Evolutionary conservation across 371 early-diverging fungal species (phyloP).

Genomic region (Rhizopus microsporus): DNA sequence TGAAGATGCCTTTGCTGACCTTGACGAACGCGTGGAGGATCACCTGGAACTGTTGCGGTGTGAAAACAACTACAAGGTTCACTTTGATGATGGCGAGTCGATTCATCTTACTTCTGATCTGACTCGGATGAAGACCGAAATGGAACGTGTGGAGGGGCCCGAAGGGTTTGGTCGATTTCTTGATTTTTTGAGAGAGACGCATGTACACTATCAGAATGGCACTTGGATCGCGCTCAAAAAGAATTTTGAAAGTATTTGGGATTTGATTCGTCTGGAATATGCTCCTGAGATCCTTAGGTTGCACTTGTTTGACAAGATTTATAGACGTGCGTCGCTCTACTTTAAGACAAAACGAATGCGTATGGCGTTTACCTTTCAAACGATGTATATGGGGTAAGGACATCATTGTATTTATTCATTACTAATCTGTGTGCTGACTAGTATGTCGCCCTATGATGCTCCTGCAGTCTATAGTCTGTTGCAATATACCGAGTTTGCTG

Average conservation of each 20-base stretch:
- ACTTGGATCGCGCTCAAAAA: slow-evolving; percentile 49
- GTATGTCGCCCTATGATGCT: slow-evolving; percentile 70
- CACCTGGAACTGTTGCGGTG: slow-evolving; percentile 57
- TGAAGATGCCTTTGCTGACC: slow-evolving; percentile 56
- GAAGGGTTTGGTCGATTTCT: slow-evolving; percentile 48
- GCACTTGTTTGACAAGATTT: slow-evolving; percentile 55
- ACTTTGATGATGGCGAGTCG: slow-evolving; percentile 57
- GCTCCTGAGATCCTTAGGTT: slow-evolving; percentile 47
- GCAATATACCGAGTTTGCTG: slow-evolving; percentile 65
- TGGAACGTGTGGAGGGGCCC: slow-evolving; percentile 57
- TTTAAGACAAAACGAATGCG: slow-evolving; percentile 62
- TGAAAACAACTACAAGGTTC: slow-evolving; percentile 64
- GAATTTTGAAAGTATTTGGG: slow-evolving; percentile 56
- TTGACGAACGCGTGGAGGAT: slow-evolving; percentile 54
- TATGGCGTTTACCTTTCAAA: slow-evolving; percentile 71
- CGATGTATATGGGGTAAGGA: slow-evolving; percentile 59
- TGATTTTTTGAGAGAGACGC: slow-evolving; percentile 52
- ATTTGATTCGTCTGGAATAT: slow-evolving; percentile 46
- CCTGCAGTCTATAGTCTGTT: slow-evolving; percentile 65
- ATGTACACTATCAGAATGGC: slow-evolving; percentile 56
- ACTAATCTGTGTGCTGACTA: slow-evolving; percentile 20
- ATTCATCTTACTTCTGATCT: slow-evolving; percentile 56
- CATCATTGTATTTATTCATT: slow-evolving; percentile 3
- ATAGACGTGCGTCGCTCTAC: slow-evolving; percentile 48
- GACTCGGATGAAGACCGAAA: slow-evolving; percentile 51